Percentiles rank a stretch among this genome's conserved stretches.
These are phyloP conservation scores for Cyathus striatus DNA, from an alignment of 768 basidiomycete species.

Conservation along the genomic window DNA sequence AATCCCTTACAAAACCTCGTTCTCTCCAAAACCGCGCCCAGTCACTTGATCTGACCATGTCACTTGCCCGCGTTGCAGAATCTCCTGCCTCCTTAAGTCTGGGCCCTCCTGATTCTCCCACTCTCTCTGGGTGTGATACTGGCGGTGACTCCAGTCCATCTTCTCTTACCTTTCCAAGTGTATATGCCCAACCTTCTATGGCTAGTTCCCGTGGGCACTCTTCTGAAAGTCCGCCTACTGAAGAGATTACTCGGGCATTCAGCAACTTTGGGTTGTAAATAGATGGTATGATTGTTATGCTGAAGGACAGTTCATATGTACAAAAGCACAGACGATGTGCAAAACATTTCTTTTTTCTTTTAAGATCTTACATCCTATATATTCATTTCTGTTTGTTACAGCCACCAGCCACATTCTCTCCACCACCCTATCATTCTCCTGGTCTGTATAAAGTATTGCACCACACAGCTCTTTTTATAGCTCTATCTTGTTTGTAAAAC, in stretches of 20 bases:
- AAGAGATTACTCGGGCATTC: constrained; percentile 74
- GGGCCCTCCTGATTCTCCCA: constrained; percentile 74
- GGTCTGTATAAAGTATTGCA: constrained; percentile 5
- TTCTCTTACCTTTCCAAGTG: constrained; percentile 77
- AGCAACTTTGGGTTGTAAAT: constrained; percentile 65
- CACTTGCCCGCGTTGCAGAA: constrained; percentile 78
- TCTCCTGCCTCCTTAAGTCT: constrained; percentile 40
- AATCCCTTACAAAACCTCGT: constrained; percentile 62
- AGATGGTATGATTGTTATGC: constrained; percentile 3
- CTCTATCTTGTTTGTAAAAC: constrained; percentile 34
- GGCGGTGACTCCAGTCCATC: constrained; percentile 77
- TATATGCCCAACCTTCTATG: constrained; percentile 60
- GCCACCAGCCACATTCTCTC: neutral
- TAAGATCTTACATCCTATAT: neutral
- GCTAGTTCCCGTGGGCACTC: constrained; percentile 29
- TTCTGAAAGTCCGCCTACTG: constrained; percentile 53
- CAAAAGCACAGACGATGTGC: neutral
- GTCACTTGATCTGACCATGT: constrained; percentile 82
- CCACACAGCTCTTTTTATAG: constrained; percentile 12
- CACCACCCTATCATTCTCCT: neutral
- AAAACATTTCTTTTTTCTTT: neutral
- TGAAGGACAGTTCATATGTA: neutral
- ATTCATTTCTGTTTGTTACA: neutral
- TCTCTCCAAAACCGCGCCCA: constrained; percentile 85
- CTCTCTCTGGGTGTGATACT: constrained; percentile 70